Percentiles rank a stretch among this genome's conserved stretches.
These are phyloP conservation scores for Calonectria fujianensis DNA, from an alignment of 2,329 filamentous ascomycete genomes.

Conservation along the genomic window DNA sequence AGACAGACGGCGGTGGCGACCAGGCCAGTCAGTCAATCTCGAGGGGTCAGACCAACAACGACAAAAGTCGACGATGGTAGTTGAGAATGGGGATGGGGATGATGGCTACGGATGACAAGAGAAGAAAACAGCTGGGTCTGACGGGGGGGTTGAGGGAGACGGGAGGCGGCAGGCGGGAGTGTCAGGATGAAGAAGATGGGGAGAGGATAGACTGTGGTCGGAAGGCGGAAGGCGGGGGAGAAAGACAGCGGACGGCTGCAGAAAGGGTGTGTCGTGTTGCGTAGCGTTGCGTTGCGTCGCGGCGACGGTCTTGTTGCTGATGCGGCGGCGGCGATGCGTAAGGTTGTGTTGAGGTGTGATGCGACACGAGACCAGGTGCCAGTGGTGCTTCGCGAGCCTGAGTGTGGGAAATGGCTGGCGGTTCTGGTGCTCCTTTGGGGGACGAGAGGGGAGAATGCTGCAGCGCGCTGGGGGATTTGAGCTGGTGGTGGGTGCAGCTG, in stretches of 20 bases:
- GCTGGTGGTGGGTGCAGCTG: constrained; percentile 29
- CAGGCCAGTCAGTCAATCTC: constrained; percentile 43
- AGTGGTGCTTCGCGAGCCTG: constrained; percentile 46
- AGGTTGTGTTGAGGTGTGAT: constrained; percentile 53
- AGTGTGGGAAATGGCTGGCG: constrained; percentile 44
- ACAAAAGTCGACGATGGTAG: constrained; percentile 22
- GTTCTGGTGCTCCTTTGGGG: constrained; percentile 36
- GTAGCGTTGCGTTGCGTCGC: constrained; percentile 46
- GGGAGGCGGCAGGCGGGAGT: constrained; percentile 37
- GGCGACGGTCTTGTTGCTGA: constrained; percentile 39
- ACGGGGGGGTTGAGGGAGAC: constrained; percentile 25
- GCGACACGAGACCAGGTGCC: constrained; percentile 56
- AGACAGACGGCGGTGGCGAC: constrained; percentile 49
- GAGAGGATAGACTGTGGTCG: constrained; percentile 46
- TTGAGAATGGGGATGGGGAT: constrained; percentile 17
- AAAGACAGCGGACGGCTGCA: constrained; percentile 51
- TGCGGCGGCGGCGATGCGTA: constrained; percentile 44
- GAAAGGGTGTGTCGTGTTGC: constrained; percentile 46
- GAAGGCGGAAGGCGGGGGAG: constrained; percentile 49
- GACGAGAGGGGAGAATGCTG: constrained; percentile 29
- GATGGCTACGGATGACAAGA: constrained; percentile 31
- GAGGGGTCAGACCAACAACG: constrained; percentile 42
- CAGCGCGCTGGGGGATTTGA: constrained; percentile 12
- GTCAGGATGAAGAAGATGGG: constrained; percentile 39
- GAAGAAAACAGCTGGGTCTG: constrained; percentile 35